A percentile compares a stretch with the other conserved stretches of the same genome.
Evolutionary conservation across 352 stramenopile species (phyloP).

Genomic region (Phytophthora citrophthora): DNA sequence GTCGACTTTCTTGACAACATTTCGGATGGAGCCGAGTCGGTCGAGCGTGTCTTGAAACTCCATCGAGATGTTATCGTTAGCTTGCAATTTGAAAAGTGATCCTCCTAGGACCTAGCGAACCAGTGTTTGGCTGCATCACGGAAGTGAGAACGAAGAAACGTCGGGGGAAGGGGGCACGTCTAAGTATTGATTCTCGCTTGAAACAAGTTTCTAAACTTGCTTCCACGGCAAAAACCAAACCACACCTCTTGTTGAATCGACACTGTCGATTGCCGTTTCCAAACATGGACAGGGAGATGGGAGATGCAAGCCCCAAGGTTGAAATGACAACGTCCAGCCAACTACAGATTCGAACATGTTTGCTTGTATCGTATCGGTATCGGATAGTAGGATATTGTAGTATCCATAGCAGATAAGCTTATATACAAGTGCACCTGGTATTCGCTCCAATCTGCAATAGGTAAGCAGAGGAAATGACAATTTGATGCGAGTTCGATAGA

Average conservation of each 20-base stretch:
- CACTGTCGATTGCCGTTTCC: background rate
- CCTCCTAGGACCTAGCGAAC: background rate
- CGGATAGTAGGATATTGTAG: too few relatives aligned
- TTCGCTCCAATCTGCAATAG: too few relatives aligned
- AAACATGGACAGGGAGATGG: background rate
- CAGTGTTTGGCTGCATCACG: too few relatives aligned
- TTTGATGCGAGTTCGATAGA: background rate
- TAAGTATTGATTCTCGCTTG: background rate
- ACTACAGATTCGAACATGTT: too few relatives aligned
- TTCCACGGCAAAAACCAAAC: background rate
- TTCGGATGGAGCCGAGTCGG: background rate
- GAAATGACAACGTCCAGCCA: too few relatives aligned
- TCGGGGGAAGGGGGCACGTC: background rate
- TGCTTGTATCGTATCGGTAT: too few relatives aligned
- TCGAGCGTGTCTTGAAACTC: background rate
- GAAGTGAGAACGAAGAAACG: conserved; percentile 13
- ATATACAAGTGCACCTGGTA: too few relatives aligned
- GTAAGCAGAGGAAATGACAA: too few relatives aligned
- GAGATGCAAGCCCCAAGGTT: background rate
- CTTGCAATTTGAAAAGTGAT: conserved; percentile 13
- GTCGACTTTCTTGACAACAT: background rate
- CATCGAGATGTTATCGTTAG: conserved; percentile 6
- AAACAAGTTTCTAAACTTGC: too few relatives aligned
- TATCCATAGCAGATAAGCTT: too few relatives aligned
- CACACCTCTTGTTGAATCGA: background rate